Evolutionary conservation across 257 asterid genomes (phyloP).

Genomic region (Mentha longifolia): DNA sequence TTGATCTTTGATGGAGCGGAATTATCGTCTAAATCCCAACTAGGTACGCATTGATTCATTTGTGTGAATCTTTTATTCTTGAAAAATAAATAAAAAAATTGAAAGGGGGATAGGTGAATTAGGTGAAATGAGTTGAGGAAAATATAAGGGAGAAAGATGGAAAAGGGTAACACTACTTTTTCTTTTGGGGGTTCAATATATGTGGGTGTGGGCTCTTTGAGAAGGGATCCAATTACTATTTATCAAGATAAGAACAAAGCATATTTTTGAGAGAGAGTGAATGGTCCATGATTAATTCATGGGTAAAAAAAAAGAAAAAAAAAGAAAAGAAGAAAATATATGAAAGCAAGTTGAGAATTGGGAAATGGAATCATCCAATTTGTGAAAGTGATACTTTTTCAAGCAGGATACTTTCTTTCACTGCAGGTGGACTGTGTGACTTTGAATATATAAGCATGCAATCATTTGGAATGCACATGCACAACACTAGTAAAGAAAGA

Average conservation of each 20-base stretch:
- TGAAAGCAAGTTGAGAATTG: too few relatives aligned
- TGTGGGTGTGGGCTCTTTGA: constrained; percentile 38
- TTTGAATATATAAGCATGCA: not conserved
- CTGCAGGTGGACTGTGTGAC: not conserved
- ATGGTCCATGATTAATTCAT: constrained; percentile 34
- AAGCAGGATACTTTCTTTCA: not conserved
- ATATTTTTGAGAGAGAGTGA: constrained; percentile 11
- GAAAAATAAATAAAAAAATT: not conserved
- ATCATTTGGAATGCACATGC: constrained; percentile 9
- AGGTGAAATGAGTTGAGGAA: not conserved
- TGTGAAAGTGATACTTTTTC: not conserved
- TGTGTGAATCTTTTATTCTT: not conserved
- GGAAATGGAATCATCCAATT: not conserved
- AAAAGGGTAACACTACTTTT: not conserved
- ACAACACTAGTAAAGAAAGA: not conserved
- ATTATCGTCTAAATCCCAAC: constrained; percentile 60
- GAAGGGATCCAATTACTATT: constrained; percentile 19
- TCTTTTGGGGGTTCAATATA: constrained; percentile 17
- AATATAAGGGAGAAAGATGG: not conserved
- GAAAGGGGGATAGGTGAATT: not conserved
- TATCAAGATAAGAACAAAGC: constrained; percentile 47
- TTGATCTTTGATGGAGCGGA: constrained; percentile 22
- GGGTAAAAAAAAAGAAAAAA: too few relatives aligned
- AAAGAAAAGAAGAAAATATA: too few relatives aligned
- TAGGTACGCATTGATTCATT: constrained; percentile 81